These are phyloP conservation scores for Lanmaoa rubissima DNA, from an alignment of 768 basidiomycete species.

Conservation along the genomic window DNA sequence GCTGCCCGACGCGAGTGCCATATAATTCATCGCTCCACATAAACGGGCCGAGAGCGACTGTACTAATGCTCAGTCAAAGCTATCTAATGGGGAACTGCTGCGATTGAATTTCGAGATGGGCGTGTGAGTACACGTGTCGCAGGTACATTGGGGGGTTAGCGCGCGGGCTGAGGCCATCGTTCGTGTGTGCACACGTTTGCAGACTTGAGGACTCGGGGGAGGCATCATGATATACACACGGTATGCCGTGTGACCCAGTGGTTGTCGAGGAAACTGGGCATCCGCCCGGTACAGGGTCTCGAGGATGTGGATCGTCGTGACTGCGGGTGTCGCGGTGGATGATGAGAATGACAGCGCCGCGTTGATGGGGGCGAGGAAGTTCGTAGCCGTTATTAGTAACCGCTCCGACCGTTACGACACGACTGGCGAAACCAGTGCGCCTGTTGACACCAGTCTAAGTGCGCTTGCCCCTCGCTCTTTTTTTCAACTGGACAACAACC, in stretches of 20 bases:
- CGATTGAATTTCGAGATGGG: slow-evolving; percentile 26
- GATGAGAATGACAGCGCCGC: slow-evolving; percentile 18
- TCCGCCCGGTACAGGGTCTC: background rate
- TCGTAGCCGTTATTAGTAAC: slow-evolving; percentile 28
- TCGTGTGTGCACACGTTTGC: slow-evolving; percentile 4
- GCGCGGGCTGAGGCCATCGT: slow-evolving; percentile 16
- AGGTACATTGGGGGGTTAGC: slow-evolving; percentile 29
- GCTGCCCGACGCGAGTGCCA: slow-evolving; percentile 4
- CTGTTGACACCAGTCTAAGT: background rate
- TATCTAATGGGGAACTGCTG: slow-evolving; percentile 25
- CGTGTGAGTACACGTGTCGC: slow-evolving; percentile 36
- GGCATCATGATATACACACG: background rate
- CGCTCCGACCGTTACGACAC: slow-evolving; percentile 32
- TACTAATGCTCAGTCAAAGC: background rate
- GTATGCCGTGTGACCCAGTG: background rate
- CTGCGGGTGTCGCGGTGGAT: background rate
- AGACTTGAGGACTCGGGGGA: background rate
- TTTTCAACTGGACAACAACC: slow-evolving; percentile 22
- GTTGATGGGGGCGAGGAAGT: slow-evolving; percentile 22
- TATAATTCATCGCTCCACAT: slow-evolving; percentile 14
- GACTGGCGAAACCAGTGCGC: slow-evolving; percentile 33
- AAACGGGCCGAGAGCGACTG: slow-evolving; percentile 6
- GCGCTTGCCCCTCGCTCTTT: slow-evolving; percentile 6
- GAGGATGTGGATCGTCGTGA: slow-evolving; percentile 4
- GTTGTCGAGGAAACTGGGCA: background rate